Base-by-base conservation (phyloP, 129 eudicot genomes). In the Tanacetum coccineum region DNA sequence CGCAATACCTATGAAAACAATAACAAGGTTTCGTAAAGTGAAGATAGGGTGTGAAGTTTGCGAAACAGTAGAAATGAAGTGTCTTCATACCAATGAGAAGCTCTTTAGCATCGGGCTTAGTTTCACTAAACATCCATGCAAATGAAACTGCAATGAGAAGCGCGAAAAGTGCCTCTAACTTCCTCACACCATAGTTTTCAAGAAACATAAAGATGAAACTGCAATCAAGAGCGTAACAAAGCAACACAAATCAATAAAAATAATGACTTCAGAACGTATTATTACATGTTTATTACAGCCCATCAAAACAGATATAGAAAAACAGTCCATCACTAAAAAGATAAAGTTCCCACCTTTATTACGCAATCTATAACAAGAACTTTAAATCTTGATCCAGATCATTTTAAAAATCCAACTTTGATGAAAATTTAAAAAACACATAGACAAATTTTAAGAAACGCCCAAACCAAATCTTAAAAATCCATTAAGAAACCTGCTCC, bases 61-160 rank as follows among this genome's bases (percentile, higher is more conserved):
- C 9, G 4, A 44, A 28, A 59, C 6, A 13, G 48, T 9, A 22
- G 9, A 6, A 36, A 39, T 19, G 39, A 51, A 46, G 70, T 12
- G 47, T 4, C 39, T 56, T 65, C 71, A 78, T 72, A 93, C 99
- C 99, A 4, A 81, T 30, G 46, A 89, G 81, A 78, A 93, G 96
- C 55, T 93, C 96, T 49, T 74, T 64, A 20, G 93, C 96, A 62
- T 71, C 21, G 69, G 99, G 99, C 66, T 93, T 89, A 6, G 99
- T 89, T 72, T 86, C 92, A 54, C 88, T 95, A 74, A 93, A 93
- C 96, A 93, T 82, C 96, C 96, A 93, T 17, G 99, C 96, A 62
- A 93, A 93, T 8, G 99, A 84, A 79, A 93, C 28, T 1, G 95
- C 95, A 60, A 93, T 93, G 3, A 93, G 93, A 68, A 89, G 80